phyloP scores from a whole-genome alignment of 495 filamentous ascomycete species.

The Aspergillus ellipticus region DNA sequence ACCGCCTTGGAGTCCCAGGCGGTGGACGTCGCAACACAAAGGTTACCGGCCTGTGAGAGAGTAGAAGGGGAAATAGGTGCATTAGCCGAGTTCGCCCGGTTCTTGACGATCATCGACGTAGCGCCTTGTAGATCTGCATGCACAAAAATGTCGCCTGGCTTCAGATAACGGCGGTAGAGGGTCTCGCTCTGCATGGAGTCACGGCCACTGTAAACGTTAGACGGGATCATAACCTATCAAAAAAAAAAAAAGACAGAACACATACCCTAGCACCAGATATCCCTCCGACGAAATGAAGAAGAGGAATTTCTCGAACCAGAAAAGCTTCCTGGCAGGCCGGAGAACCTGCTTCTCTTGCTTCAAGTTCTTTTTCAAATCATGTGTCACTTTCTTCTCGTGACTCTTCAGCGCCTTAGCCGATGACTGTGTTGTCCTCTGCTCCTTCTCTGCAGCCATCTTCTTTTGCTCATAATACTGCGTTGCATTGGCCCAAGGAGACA shows the following conservation, averaged over 20 bases:
- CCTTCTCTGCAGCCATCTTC: conserved; percentile 75
- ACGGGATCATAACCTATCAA: neutral
- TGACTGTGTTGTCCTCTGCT: conserved; percentile 78
- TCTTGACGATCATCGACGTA: conserved; percentile 79
- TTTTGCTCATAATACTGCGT: conserved; percentile 88
- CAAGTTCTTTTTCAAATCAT: conserved; percentile 78
- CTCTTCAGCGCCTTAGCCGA: conserved; percentile 83
- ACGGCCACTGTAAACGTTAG: conserved; percentile 53
- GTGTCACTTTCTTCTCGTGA: conserved; percentile 79
- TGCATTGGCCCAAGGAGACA: conserved; percentile 84
- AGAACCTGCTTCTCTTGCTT: conserved; percentile 91
- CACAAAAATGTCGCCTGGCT: conserved; percentile 86
- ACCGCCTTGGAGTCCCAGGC: conserved; percentile 96
- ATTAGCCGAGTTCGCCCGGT: conserved; percentile 66
- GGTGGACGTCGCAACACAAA: conserved; percentile 76
- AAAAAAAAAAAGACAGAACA: conserved; percentile 8
- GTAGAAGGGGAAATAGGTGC: conserved; percentile 89
- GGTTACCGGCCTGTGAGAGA: conserved; percentile 79
- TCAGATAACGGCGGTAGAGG: conserved; percentile 77
- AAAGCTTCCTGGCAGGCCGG: conserved; percentile 71
- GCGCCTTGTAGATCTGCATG: conserved; percentile 89
- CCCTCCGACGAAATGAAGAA: conserved; percentile 97
- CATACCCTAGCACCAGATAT: conserved; percentile 73
- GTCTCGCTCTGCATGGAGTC: conserved; percentile 91
- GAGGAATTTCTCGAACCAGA: conserved; percentile 96